Base-by-base conservation (phyloP, 1,139 yeast genomes). In the Zygosaccharomyces pseudobailii region DNA sequence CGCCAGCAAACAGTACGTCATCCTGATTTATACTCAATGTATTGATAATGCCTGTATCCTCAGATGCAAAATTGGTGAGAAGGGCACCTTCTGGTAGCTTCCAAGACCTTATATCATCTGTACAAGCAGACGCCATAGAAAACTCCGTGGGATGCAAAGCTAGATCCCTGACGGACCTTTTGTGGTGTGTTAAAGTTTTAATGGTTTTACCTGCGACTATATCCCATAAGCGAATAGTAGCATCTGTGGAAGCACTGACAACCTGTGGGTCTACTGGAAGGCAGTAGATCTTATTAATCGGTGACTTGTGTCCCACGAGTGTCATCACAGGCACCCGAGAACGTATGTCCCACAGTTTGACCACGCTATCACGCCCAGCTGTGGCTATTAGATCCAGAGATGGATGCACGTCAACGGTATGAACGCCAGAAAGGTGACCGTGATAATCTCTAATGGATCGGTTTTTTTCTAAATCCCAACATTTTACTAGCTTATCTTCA, bases 381-480 rank as follows among this genome's bases (percentile, higher is more conserved):
- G 95, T 85, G 17, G 85, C 86, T n/a, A 94, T 70, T 9, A 92
- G 66, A 59, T 90, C 96, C 35, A 90, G 68, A 5, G 88, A 87
- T 0, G 97, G 97, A 64, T 90, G 97, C 21, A 89, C 66, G 46
- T 82, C 89, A 45, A 89, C 73, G 1, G 95, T 74, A 61, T 87
- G 89, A 1, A 94, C 87, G 3, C 96, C 95, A 20, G 95, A 87
- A 27, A 88, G 74, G 68, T 92, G 98, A 3, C 98, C 99, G 66
- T 90, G 95, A 64, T 87, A 94, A 58, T 89, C 88, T 47, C 97
- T 72, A 13, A 89, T 79, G 1, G 87, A 82, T 57, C 80, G 79
- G 56, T 92, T 87, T 58, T 83, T 78, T 65, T 92, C 97, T 58
- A 94, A 72, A 69, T 94, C 98, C 97, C 97, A 94, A 67, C 97